Evolutionary conservation across 129 eudicot genomes (phyloP), one percentile per base, ranked within the genome.

Genomic region (Escallonia herrerae): DNA sequence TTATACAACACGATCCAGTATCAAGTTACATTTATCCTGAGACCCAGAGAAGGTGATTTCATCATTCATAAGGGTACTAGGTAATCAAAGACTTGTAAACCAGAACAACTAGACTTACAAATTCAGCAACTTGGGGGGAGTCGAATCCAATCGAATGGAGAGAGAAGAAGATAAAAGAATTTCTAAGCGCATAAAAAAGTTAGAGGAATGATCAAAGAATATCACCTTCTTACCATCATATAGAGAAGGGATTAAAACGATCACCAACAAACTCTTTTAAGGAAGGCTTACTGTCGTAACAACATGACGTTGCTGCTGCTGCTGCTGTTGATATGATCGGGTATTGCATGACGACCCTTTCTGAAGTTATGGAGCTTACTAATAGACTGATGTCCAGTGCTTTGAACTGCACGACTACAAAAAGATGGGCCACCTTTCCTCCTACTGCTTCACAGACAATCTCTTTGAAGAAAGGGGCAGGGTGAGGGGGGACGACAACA

Each of bases 391-490:
- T 4, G 40, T 4, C 7, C 61, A 67, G 3, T 2, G 15, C 15
- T n/a, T 40, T 10, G 8, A 47, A 43, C 4, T 46, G 39, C 58
- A 44, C 58, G 70, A 49, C 43, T 43, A 6, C 64, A 41, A 38
- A 5, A 65, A 14, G 15, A n/a, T 6, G 6, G 43, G 45, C 12
- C 49, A 37, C 7, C 51, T 12, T 40, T 49, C 51, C n/a, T 61
- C 40, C 67, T 61, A 58, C 59, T 69, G 66, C 73, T 65, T 81
- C 42, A 81, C 53, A 7, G 82, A 76, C 48, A 81, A 69, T 77
- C 86, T 73, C 72, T 81, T 82, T 81, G 82, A 7, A 22, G 43
- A 51, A 40, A 60, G 15, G 33, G 47, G 37, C 22, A 8, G 9
- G 14, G 22, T 2, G 15, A 15, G 42, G 39, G 5, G 5, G 45